Evolutionary conservation across 805 yeast species (phyloP).

Genomic region (Wickerhamiella allomyrinae): DNA sequence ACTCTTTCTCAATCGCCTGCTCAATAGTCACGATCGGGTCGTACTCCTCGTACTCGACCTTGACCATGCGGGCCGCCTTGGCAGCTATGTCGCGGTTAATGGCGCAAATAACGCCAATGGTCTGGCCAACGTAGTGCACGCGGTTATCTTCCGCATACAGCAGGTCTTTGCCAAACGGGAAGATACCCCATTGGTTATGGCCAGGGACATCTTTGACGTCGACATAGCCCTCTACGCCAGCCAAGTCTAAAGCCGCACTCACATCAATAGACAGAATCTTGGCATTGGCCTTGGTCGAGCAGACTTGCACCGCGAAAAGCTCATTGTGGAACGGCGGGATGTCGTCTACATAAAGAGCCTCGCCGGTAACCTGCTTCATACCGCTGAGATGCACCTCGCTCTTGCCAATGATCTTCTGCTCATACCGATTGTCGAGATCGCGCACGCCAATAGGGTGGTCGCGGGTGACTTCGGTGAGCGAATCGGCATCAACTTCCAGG

Average conservation of each 20-base stretch:
- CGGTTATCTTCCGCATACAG: constrained; percentile 31
- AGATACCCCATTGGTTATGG: constrained; percentile 30
- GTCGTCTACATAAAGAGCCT: constrained; percentile 34
- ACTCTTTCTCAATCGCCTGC: constrained; percentile 30
- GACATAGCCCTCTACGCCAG: constrained; percentile 31
- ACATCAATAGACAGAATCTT: constrained; percentile 30
- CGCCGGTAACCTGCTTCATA: constrained; percentile 35
- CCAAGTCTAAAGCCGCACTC: constrained; percentile 27
- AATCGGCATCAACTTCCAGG: constrained; percentile 18
- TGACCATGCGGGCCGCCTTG: constrained; percentile 30
- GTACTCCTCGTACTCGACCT: constrained; percentile 30
- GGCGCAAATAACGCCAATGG: constrained; percentile 32
- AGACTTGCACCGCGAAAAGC: constrained; percentile 31
- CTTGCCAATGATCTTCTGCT: constrained; percentile 28
- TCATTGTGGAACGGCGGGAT: constrained; percentile 31
- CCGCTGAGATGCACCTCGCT: constrained; percentile 33
- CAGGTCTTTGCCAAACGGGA: constrained; percentile 29
- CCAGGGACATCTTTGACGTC: constrained; percentile 30
- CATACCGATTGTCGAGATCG: constrained; percentile 28
- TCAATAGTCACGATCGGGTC: constrained; percentile 30
- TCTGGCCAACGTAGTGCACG: constrained; percentile 31
- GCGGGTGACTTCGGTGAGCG: constrained; percentile 27
- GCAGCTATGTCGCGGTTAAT: constrained; percentile 28
- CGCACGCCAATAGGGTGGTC: constrained; percentile 26
- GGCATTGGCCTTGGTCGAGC: constrained; percentile 32